A percentile compares a stretch with the other conserved stretches of the same genome.
These are phyloP conservation scores for Rhodotorula paludigena DNA, from an alignment of 768 basidiomycete genomes.

Conservation along the genomic window DNA sequence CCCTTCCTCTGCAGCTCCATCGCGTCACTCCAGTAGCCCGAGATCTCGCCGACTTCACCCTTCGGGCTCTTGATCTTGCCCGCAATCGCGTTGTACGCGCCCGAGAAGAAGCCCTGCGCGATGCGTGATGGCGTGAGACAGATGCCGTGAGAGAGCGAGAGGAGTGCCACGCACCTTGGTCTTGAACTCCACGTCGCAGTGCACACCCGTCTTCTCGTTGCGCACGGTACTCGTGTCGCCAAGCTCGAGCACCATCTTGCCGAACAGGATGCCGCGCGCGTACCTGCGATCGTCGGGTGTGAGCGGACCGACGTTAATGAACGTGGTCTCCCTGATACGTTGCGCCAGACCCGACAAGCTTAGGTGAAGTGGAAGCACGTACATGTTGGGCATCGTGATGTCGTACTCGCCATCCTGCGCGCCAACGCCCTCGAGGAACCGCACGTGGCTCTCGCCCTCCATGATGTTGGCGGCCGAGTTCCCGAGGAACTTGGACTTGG, in stretches of 20 bases:
- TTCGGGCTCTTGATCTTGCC: slow-evolving; percentile 68
- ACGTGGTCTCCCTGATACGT: too few species aligned
- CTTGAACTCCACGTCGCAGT: slow-evolving; percentile 90
- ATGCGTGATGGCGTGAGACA: not conserved
- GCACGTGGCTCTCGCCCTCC: slow-evolving; percentile 70
- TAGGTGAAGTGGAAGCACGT: slow-evolving; percentile 42
- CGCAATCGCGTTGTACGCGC: slow-evolving; percentile 78
- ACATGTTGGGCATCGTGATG: slow-evolving; percentile 98
- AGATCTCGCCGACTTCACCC: slow-evolving; percentile 73
- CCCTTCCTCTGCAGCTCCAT: slow-evolving; percentile 74
- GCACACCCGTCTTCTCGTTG: slow-evolving; percentile 69
- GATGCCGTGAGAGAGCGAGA: not conserved
- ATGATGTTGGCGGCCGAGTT: slow-evolving; percentile 93
- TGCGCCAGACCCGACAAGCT: too few species aligned
- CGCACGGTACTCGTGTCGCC: slow-evolving; percentile 81
- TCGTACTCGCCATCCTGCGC: slow-evolving; percentile 60
- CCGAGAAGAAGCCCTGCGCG: slow-evolving; percentile 88
- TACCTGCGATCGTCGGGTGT: slow-evolving; percentile 35
- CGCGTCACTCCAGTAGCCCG: slow-evolving; percentile 80
- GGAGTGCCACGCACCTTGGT: slow-evolving; percentile 63
- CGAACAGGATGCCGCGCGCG: slow-evolving; percentile 52
- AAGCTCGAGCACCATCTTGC: slow-evolving; percentile 84
- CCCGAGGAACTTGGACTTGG: slow-evolving; percentile 92
- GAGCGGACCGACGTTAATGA: too few species aligned
- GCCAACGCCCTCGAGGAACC: slow-evolving; percentile 34